Evolutionary conservation across 2,329 filamentous ascomycete genomes (phyloP).

Genomic region (Graphiopsis chlorocephala): DNA sequence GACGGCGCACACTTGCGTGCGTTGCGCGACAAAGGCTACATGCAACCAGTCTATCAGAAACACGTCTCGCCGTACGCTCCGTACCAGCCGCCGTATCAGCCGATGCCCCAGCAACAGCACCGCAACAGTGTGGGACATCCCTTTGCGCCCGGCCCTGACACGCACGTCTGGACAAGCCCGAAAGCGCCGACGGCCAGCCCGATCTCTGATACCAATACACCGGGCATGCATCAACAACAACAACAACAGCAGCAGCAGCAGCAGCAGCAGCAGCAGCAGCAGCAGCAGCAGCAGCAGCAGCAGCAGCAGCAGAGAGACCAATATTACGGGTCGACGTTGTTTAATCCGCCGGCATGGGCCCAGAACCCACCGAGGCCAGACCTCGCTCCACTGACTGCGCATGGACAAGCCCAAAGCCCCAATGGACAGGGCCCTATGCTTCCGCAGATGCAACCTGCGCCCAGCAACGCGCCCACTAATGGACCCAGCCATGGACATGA

Average conservation of each 20-base stretch:
- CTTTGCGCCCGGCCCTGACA: not conserved
- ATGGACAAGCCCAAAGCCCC: constrained; percentile 1
- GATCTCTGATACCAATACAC: constrained; percentile 30
- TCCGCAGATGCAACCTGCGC: constrained; percentile 28
- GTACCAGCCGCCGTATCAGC: not conserved
- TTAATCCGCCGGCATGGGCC: not conserved
- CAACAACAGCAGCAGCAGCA: constrained; percentile 21
- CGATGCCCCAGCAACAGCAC: constrained; percentile 15
- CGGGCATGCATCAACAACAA: constrained; percentile 18
- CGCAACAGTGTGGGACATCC: constrained; percentile 18
- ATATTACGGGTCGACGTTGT: not conserved
- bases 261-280: constrained; percentile 23
- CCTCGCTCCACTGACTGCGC: constrained; percentile 6
- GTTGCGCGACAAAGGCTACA: constrained; percentile 33
- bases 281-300: constrained; percentile 17
- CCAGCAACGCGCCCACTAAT: not conserved
- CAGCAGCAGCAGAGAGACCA: constrained; percentile 21
- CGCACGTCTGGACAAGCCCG: constrained; percentile 26
- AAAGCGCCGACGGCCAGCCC: constrained; percentile 34
- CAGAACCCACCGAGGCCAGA: not conserved
- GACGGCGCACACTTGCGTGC: constrained; percentile 34
- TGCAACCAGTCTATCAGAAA: constrained; percentile 18
- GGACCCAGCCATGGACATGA: not conserved
- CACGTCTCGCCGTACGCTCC: constrained; percentile 2
- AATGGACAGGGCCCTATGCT: constrained; percentile 25